These are phyloP conservation scores for Sporothrix humicola DNA, from an alignment of 2,329 filamentous ascomycete species.

Conservation along the genomic window DNA sequence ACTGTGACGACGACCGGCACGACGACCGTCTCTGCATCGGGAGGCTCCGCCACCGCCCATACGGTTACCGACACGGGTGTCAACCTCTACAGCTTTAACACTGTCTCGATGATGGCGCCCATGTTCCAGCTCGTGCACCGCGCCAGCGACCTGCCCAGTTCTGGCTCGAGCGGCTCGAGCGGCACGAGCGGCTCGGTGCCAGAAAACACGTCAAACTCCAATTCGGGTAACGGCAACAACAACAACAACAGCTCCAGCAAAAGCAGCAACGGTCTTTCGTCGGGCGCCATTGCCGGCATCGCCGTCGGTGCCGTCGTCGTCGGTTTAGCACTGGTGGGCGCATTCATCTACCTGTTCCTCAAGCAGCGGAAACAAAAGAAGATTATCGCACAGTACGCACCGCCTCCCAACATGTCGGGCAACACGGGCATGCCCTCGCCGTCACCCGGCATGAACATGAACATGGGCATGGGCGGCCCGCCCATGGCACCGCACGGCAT, in stretches of 20 bases:
- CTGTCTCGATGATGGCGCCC: slow-evolving; percentile 40
- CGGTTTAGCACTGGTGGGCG: slow-evolving; percentile 14
- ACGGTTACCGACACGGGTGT: neutral
- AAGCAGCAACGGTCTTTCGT: slow-evolving; percentile 1
- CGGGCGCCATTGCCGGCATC: slow-evolving; percentile 30
- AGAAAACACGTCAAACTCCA: neutral
- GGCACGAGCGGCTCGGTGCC: neutral
- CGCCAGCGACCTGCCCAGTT: slow-evolving; percentile 26
- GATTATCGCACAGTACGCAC: slow-evolving; percentile 14
- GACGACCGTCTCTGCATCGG: slow-evolving; percentile 26
- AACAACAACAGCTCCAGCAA: neutral
- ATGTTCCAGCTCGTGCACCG: slow-evolving; percentile 44
- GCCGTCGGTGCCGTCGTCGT: slow-evolving; percentile 26
- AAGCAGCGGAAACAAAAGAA: slow-evolving; percentile 16
- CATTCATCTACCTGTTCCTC: slow-evolving; percentile 8
- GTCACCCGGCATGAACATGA: neutral
- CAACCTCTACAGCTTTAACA: slow-evolving; percentile 4
- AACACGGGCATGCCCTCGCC: slow-evolving; percentile 8
- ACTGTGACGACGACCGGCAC: slow-evolving; percentile 34
- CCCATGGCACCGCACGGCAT: neutral
- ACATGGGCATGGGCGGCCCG: neutral
- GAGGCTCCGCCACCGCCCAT: neutral
- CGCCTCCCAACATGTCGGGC: neutral
- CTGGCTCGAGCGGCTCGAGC: neutral
- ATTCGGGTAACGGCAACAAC: no score